A percentile compares a stretch with the other conserved stretches of the same genome.
Conservation (phyloP, 306 rosid species). For the Datisca glomerata region DNA sequence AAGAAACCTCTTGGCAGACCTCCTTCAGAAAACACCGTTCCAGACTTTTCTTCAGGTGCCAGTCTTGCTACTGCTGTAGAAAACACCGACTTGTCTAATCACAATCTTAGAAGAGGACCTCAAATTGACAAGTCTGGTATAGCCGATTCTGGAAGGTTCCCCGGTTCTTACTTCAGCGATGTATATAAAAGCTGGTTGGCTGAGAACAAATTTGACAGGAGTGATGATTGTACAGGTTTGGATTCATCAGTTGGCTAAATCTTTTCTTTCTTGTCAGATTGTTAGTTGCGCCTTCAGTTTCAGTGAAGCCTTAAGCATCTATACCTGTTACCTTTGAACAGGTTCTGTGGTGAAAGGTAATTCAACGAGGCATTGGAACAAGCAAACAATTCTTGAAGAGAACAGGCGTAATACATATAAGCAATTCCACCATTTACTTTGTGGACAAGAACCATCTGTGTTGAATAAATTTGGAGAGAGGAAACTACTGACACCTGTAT, state of each 20-base stretch:
- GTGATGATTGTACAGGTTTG: conserved; percentile 43
- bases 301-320: neutral
- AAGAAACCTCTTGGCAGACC: conserved; percentile 34
- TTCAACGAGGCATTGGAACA: conserved; percentile 28
- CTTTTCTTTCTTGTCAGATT: too few species aligned
- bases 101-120: conserved; percentile 34
- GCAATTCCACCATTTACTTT: conserved; percentile 19
- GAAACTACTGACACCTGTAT: conserved; percentile 44
- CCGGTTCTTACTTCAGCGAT: conserved; percentile 30
- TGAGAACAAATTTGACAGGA: conserved; percentile 33
- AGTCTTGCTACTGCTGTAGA: conserved; percentile 41
- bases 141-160: conserved; percentile 29
- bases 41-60: conserved; percentile 38
- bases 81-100: conserved; percentile 23
- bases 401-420: conserved; percentile 43
- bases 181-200: conserved; percentile 24
- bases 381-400: conserved; percentile 40
- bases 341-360: conserved; percentile 28
- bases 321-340: conserved; percentile 7
- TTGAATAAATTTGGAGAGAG: conserved; percentile 47
- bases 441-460: conserved; percentile 34
- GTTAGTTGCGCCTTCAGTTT: too few species aligned
- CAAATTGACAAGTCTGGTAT: conserved; percentile 29
- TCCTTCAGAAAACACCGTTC: conserved; percentile 28
- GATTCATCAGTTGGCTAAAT: too few species aligned